Evolutionary conservation across 2,329 filamentous ascomycete species (phyloP).

Genomic region (Botryotinia globosa): DNA sequence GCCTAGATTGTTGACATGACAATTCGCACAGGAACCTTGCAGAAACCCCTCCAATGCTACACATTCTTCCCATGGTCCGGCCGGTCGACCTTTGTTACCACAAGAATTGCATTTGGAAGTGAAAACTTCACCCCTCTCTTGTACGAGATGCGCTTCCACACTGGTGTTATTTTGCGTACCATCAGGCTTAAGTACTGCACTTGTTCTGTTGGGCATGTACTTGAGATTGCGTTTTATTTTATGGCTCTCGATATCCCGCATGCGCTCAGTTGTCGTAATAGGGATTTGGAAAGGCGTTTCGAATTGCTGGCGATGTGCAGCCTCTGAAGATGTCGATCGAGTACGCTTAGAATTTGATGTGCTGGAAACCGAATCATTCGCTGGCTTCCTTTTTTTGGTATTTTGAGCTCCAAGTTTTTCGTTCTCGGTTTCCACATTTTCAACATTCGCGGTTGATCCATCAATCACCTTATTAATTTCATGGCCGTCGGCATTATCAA

Average conservation of each 20-base stretch:
- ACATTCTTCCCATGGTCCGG: background rate
- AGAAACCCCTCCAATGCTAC: background rate
- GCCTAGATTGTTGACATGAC: background rate
- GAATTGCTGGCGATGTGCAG: background rate
- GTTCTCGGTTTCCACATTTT: background rate
- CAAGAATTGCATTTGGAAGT: background rate
- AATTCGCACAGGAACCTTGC: background rate
- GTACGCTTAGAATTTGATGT: background rate
- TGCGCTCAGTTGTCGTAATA: background rate
- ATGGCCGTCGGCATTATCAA: background rate
- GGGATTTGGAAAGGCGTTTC: background rate
- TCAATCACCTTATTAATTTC: background rate
- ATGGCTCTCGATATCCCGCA: background rate
- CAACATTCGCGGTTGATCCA: background rate
- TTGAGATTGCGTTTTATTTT: background rate
- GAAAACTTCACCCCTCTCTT: background rate
- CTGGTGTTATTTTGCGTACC: background rate
- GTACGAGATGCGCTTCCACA: background rate
- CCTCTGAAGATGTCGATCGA: background rate
- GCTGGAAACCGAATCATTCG: background rate
- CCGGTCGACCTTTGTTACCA: background rate
- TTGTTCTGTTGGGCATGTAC: background rate
- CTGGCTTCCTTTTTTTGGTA: background rate
- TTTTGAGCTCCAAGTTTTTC: background rate
- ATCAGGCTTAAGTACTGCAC: background rate